Evolutionary conservation across 176 grass and related monocot species (phyloP), one percentile per base, ranked within the genome.

Genomic region (Zoysia japonica): DNA sequence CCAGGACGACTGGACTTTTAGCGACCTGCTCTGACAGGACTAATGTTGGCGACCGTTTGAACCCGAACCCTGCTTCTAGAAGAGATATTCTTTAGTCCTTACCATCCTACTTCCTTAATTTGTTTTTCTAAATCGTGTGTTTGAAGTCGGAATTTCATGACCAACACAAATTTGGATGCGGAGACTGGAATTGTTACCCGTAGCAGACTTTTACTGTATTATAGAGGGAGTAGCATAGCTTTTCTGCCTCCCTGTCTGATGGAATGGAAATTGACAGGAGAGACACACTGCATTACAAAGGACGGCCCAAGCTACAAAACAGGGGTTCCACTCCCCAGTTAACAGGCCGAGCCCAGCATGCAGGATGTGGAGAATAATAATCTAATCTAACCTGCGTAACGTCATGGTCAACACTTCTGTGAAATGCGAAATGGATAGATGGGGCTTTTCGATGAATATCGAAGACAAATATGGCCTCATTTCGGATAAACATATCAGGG

Each of bases 1-100:
- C 39, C 19, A 47, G 9, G 47, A 43, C 39, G 5, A 52, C 16
- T 2, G 40, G 17, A 28, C 28, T 13, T 56, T 14, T 17, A 43
- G 47, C 5, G 14, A 41, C 8, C 56, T 52, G 56, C 10, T 28
- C 47, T 51, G 6, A 45, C 2, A 20, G 46, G 45, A 40, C 35
- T 71, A 41, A 47, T 74, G 28, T 54, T 56, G 72, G 50, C 15
- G 38, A 78, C 54, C 16, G n/a, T 78, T 28, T 76, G 81, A 71
- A 71, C 55, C 16, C 47, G 43, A 1, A 7, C 2, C 43, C 2
- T 57, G 63, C 63, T 76, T 76, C 62, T 82, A 54, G 68, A 71
- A 71, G 15, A 36, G 62, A 80, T 2, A 12, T 15, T 5, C 50
- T 1, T 52, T 52, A 11, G 50, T 50, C 1, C 48, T 50, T 50